Conservation (phyloP, 805 yeast species). For the Kodamaea neixiangensis region DNA sequence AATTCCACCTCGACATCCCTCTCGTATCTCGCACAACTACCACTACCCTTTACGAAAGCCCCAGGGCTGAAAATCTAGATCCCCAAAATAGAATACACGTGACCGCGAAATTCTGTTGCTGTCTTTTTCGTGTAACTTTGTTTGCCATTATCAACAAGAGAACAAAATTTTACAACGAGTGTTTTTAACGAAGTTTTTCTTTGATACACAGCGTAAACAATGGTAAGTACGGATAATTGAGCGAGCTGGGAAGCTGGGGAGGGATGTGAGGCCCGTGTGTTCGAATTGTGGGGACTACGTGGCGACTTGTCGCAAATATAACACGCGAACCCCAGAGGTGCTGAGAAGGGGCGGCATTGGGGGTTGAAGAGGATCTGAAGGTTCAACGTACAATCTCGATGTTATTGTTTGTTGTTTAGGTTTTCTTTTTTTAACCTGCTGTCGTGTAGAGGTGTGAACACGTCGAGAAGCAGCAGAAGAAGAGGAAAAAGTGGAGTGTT, state of each 20-base stretch:
- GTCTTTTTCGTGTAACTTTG: slow-evolving; percentile 1
- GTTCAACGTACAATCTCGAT: background rate
- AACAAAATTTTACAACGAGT: slow-evolving; percentile 4
- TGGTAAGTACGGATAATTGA: slow-evolving; percentile 3
- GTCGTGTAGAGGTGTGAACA: slow-evolving; percentile 2
- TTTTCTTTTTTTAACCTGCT: background rate
- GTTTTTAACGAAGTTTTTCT: background rate
- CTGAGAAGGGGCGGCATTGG: background rate
- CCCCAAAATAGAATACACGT: background rate
- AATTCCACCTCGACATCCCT: background rate
- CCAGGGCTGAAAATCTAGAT: background rate
- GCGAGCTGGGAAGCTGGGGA: background rate
- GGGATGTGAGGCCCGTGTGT: background rate
- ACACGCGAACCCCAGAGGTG: background rate
- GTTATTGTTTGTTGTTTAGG: background rate
- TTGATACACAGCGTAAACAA: background rate
- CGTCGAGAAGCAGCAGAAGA: background rate
- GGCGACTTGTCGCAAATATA: background rate
- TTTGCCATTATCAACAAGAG: slow-evolving; percentile 1
- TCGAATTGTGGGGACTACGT: background rate
- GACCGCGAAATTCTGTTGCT: background rate
- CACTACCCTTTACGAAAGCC: background rate
- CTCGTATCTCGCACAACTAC: background rate
- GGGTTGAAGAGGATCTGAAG: background rate
- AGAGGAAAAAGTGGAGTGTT: background rate